phyloP scores from a whole-genome alignment of 129 eudicot genomes.

The Helichrysum umbraculigerum region DNA sequence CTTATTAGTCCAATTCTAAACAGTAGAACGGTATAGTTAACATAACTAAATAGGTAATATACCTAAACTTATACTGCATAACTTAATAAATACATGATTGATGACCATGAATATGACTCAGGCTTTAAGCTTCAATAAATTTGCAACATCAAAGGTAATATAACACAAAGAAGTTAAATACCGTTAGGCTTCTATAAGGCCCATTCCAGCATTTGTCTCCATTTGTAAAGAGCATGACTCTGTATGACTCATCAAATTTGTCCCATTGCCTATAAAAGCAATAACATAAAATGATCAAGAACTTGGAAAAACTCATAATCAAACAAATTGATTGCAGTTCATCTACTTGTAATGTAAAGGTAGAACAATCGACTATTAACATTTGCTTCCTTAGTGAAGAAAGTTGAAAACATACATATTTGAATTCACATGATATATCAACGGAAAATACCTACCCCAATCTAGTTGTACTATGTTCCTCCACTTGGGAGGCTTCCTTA shows the following conservation, averaged over 20 bases:
- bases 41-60: neutral
- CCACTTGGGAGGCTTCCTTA: constrained; percentile 88
- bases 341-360: neutral
- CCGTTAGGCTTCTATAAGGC: constrained; percentile 94
- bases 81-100: neutral
- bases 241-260: constrained; percentile 88
- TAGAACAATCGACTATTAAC: neutral
- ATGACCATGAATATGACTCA: neutral
- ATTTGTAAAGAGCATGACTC: constrained; percentile 65
- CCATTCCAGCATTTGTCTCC: constrained; percentile 99
- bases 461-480: constrained; percentile 86
- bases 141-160: constrained; percentile 2
- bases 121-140: neutral
- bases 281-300: neutral
- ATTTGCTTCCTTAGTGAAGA: neutral
- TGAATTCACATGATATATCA: constrained; percentile 1
- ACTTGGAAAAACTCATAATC: neutral
- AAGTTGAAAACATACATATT: neutral
- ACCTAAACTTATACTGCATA: constrained; percentile 11
- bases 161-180: constrained; percentile 26
- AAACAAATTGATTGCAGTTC: neutral
- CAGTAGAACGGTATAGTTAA: constrained; percentile 11
- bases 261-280: constrained; percentile 67
- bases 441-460: constrained; percentile 66
- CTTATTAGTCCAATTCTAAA: constrained; percentile 12